Percentiles rank a stretch among this genome's conserved stretches.
Conservation (phyloP, 345 rosid species). For the Rhodamnia rubescens region DNA sequence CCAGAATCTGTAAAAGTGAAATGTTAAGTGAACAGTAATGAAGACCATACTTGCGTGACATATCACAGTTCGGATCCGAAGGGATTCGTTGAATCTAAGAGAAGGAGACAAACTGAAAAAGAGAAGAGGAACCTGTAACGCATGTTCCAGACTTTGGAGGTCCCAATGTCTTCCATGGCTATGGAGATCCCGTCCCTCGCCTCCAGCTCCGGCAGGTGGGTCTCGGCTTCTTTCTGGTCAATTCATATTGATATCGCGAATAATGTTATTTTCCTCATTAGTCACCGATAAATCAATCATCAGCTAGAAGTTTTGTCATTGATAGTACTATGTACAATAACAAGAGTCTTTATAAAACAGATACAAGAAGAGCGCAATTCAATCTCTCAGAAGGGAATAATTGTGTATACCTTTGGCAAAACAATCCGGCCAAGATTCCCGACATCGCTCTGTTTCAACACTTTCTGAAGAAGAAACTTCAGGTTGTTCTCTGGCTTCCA, state of each 20-base stretch:
- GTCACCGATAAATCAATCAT: background rate
- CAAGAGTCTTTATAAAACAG: background rate
- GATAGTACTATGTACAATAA: background rate
- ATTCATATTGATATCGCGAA: background rate
- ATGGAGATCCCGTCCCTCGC: constrained; percentile 94
- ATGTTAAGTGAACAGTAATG: background rate
- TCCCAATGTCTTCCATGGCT: constrained; percentile 98
- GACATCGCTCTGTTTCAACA: constrained; percentile 97
- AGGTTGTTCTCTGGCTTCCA: constrained; percentile 90
- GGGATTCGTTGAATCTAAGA: background rate
- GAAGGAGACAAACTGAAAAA: background rate
- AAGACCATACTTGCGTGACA: background rate
- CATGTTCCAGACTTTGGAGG: constrained; percentile 97
- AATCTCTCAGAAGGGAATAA: background rate
- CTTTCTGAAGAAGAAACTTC: constrained; percentile 92
- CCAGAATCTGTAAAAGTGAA: constrained; percentile 71
- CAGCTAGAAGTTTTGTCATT: background rate
- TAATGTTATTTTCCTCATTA: background rate
- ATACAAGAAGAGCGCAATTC: background rate
- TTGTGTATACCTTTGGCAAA: constrained; percentile 53
- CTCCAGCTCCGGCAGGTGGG: constrained; percentile 90
- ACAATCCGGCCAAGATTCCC: constrained; percentile 96
- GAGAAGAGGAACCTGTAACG: constrained; percentile 54
- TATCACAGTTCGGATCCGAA: background rate
- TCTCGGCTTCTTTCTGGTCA: constrained; percentile 88